These are phyloP conservation scores for Glycine tomentella DNA, from an alignment of 306 rosid genomes.

Conservation along the genomic window DNA sequence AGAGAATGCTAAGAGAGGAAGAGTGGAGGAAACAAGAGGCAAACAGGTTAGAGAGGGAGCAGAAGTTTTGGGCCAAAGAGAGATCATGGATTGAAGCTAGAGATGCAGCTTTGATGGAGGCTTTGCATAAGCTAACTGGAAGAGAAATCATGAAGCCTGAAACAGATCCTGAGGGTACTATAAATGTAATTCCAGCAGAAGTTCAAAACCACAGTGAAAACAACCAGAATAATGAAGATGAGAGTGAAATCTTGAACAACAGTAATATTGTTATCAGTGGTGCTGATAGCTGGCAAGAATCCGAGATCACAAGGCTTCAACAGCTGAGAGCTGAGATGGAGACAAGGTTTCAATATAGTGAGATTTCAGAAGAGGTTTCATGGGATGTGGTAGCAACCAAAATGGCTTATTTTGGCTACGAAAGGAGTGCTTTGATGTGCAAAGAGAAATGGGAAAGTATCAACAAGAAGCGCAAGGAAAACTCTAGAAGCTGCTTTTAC, in stretches of 20 bases:
- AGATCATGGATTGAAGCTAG: slow-evolving; percentile 94
- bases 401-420: no score
- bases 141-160: slow-evolving; percentile 45
- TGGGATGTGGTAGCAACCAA: no score
- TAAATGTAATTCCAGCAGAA: background rate
- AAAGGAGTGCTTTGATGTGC: slow-evolving; percentile 33
- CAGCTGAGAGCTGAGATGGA: no score
- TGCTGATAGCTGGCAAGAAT: no score
- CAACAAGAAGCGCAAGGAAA: slow-evolving; percentile 73
- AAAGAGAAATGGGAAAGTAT: slow-evolving; percentile 70
- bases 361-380: no score
- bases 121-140: slow-evolving; percentile 71
- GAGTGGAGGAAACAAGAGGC: slow-evolving; percentile 87
- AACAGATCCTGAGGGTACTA: slow-evolving; percentile 6
- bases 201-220: slow-evolving; percentile 9
- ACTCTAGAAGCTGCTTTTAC: slow-evolving; percentile 53
- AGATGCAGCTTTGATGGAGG: slow-evolving; percentile 80
- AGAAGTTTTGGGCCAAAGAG: slow-evolving; percentile 91
- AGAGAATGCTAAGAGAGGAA: slow-evolving; percentile 75
- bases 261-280: no score
- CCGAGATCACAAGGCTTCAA: no score
- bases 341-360: no score
- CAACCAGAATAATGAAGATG: slow-evolving; percentile 56
- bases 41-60: slow-evolving; percentile 73
- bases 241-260: slow-evolving; percentile 52